A percentile compares a stretch with the other conserved stretches of the same genome.
These are phyloP conservation scores for Tylopilus vinaceipallidus DNA, from an alignment of 768 basidiomycete genomes.

Conservation along the genomic window DNA sequence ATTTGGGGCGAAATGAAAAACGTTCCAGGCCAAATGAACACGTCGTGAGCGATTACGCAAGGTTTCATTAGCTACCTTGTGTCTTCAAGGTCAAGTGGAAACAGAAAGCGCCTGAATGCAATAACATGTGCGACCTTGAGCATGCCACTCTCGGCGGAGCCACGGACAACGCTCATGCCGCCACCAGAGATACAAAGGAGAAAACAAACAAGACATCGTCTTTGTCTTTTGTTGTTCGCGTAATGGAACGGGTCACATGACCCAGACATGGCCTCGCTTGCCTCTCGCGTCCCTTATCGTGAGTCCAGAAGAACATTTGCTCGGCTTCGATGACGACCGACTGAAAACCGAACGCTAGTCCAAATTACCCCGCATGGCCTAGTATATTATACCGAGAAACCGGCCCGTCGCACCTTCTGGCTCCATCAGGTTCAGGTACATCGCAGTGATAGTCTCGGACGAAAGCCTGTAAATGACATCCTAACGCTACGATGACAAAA, in stretches of 20 bases:
- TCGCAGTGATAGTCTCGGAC: no score
- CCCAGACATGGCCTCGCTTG: background rate
- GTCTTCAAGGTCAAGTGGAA: constrained; percentile 10
- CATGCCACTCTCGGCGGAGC: no score
- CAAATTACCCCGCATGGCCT: no score
- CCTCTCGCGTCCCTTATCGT: constrained; percentile 9
- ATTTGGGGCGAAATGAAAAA: background rate
- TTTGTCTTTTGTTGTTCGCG: background rate
- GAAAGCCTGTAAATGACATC: no score
- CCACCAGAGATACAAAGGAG: no score
- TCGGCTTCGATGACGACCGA: background rate
- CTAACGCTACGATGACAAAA: no score
- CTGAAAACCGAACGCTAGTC: constrained; percentile 39
- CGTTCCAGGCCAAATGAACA: constrained; percentile 4
- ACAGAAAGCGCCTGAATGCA: background rate
- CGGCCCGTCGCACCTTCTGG: no score
- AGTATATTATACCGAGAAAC: no score
- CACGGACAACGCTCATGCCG: no score
- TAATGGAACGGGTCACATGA: constrained; percentile 12
- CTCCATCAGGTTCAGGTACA: no score
- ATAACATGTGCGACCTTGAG: no score
- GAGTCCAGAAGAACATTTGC: background rate
- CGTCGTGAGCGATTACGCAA: background rate
- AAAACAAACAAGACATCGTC: background rate
- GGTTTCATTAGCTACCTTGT: constrained; percentile 1